A percentile compares a stretch with the other conserved stretches of the same genome.
Evolutionary conservation across 495 filamentous ascomycete genomes (phyloP).

Genomic region (Amniculicola lignicola): DNA sequence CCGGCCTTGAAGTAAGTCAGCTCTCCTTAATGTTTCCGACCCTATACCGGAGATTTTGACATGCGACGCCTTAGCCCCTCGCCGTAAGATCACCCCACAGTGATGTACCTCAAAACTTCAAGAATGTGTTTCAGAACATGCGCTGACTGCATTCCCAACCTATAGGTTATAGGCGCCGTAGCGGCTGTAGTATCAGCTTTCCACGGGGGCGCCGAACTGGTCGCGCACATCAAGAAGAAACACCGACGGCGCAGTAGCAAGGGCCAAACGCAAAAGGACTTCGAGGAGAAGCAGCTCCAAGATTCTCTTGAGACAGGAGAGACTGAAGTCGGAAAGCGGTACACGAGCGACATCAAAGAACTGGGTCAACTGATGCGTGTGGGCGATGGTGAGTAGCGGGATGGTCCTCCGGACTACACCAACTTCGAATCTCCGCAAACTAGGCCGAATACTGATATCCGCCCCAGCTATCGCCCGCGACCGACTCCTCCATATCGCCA

Average conservation of each 20-base stretch:
- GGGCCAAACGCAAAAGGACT: constrained; percentile 29
- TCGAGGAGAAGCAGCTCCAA: constrained; percentile 33
- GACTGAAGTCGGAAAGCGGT: constrained; percentile 19
- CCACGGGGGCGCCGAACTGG: constrained; percentile 43
- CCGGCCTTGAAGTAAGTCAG: constrained; percentile 32
- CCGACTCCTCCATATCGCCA: constrained; percentile 48
- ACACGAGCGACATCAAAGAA: constrained; percentile 16
- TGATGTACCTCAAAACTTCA: background rate
- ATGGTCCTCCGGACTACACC: constrained; percentile 11
- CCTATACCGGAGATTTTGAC: background rate
- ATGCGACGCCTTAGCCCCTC: constrained; percentile 5
- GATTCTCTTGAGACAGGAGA: constrained; percentile 30
- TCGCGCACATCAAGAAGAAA: constrained; percentile 43
- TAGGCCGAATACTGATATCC: constrained; percentile 9
- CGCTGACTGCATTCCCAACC: constrained; percentile 1
- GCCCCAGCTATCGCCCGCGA: constrained; percentile 31
- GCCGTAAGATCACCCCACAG: constrained; percentile 6
- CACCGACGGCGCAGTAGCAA: constrained; percentile 30
- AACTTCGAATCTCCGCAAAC: constrained; percentile 10
- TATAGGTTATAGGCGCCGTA: constrained; percentile 44
- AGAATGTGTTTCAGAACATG: background rate
- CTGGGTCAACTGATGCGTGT: constrained; percentile 19
- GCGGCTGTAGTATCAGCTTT: constrained; percentile 48
- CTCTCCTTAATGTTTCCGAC: background rate
- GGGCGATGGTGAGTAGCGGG: constrained; percentile 51